These are phyloP conservation scores for Vitis hybrid DNA, from an alignment of 177 flowering plant species.

Conservation along the genomic window DNA sequence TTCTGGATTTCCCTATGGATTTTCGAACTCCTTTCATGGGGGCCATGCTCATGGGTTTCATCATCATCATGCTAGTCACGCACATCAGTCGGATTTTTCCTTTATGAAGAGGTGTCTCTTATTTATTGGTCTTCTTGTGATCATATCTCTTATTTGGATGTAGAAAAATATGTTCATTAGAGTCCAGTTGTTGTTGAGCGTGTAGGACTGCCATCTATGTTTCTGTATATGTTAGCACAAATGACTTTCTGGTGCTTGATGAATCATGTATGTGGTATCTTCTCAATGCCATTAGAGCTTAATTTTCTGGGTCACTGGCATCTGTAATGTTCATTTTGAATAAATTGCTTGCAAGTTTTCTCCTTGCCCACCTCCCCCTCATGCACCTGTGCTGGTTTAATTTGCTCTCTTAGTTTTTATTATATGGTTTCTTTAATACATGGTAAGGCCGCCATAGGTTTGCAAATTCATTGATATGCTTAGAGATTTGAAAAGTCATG, in stretches of 20 bases:
- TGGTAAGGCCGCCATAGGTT: no score
- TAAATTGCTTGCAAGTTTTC: neutral
- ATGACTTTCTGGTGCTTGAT: neutral
- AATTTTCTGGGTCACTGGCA: neutral
- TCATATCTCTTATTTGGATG: conserved; percentile 5
- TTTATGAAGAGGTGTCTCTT: conserved; percentile 18
- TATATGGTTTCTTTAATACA: no score
- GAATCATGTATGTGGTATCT: neutral
- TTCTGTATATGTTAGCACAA: neutral
- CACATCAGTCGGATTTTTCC: neutral
- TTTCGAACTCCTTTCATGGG: conserved; percentile 28
- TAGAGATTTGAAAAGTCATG: no score
- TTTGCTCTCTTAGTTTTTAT: no score
- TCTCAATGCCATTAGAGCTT: neutral
- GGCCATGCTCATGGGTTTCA: conserved; percentile 36
- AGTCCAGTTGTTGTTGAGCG: neutral
- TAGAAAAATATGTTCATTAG: neutral
- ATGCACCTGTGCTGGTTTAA: no score
- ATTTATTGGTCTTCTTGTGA: conserved; percentile 7
- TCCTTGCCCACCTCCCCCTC: neutral
- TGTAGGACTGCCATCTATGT: neutral
- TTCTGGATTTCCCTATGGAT: conserved; percentile 39
- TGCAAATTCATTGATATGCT: no score
- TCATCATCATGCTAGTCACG: conserved; percentile 13
- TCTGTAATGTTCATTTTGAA: neutral